Conservation (phyloP, 148 eudicot genomes). For the Euryodendron excelsum region DNA sequence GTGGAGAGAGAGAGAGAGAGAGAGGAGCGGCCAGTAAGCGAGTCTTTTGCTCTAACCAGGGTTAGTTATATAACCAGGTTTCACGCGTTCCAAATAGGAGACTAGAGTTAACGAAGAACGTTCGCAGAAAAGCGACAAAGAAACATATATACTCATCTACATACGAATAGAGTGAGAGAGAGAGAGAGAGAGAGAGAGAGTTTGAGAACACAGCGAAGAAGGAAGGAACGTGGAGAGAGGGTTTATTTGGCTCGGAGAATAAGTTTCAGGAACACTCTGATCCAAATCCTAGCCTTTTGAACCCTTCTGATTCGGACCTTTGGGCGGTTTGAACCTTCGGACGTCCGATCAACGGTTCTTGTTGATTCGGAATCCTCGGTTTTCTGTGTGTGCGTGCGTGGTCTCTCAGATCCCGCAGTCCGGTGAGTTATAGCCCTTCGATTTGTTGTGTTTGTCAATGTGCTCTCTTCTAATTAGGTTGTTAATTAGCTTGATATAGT, state of each 20-base stretch:
- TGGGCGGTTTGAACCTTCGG: background rate
- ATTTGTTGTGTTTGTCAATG: background rate
- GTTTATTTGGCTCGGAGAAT: background rate
- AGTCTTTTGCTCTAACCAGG: slow-evolving; percentile 19
- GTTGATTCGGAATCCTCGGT: background rate
- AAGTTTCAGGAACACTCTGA: background rate
- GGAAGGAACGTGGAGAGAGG: background rate
- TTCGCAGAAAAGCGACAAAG: background rate
- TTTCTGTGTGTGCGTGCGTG: background rate
- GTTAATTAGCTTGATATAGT: too few species aligned
- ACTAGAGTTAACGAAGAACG: slow-evolving; percentile 9
- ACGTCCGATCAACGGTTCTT: background rate
- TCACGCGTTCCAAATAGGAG: background rate
- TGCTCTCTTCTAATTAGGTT: background rate
- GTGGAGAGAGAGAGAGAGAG: background rate
- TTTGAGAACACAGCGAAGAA: background rate
- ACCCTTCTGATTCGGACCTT: slow-evolving; percentile 11
- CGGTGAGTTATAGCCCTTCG: slow-evolving; percentile 20
- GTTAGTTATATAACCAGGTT: slow-evolving; percentile 15
- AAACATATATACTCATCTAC: background rate
- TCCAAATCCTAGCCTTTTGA: background rate
- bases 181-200: too few species aligned
- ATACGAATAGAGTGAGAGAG: background rate
- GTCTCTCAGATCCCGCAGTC: slow-evolving; percentile 31
- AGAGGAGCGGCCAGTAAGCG: background rate